A percentile compares a stretch with the other conserved stretches of the same genome.
Conservation (phyloP, 2,329 filamentous ascomycete species). For the Emydomyces testavorans region DNA sequence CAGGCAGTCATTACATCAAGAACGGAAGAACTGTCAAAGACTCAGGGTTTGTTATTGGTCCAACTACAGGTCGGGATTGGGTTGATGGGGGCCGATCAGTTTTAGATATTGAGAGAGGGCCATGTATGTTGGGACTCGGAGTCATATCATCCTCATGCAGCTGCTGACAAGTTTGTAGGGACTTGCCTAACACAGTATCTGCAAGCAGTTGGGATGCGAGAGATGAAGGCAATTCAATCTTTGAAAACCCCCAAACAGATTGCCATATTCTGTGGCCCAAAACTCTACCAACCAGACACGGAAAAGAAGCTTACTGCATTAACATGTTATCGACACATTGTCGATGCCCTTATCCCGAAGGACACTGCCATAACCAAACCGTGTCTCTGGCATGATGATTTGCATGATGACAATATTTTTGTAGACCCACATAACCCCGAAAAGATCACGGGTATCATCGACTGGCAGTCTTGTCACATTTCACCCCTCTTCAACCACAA, state of each 20-base stretch:
- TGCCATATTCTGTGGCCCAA: slow-evolving; percentile 24
- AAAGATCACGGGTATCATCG: slow-evolving; percentile 25
- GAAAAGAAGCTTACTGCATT: slow-evolving; percentile 22
- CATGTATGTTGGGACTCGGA: slow-evolving; percentile 18
- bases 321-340: slow-evolving; percentile 20
- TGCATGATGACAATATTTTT: slow-evolving; percentile 26
- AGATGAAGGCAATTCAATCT: slow-evolving; percentile 19
- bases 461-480: slow-evolving; percentile 26
- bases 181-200: slow-evolving; percentile 20
- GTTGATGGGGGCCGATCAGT: slow-evolving; percentile 20
- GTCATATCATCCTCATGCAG: slow-evolving; percentile 11
- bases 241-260: slow-evolving; percentile 20
- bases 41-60: slow-evolving; percentile 22
- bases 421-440: slow-evolving; percentile 22
- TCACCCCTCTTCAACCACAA: slow-evolving; percentile 24
- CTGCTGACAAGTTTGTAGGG: slow-evolving; percentile 20
- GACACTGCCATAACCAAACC: slow-evolving; percentile 16
- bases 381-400: slow-evolving; percentile 23
- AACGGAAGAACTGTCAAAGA: slow-evolving; percentile 18
- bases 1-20: slow-evolving; percentile 19
- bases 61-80: slow-evolving; percentile 23
- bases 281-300: slow-evolving; percentile 21
- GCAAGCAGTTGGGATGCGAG: slow-evolving; percentile 21
- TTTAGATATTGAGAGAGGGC: slow-evolving; percentile 21
- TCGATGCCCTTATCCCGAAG: slow-evolving; percentile 20